Evolutionary conservation across 192 early-diverging fungal species (phyloP).

Genomic region (Phycomyces blakesleeanus): DNA sequence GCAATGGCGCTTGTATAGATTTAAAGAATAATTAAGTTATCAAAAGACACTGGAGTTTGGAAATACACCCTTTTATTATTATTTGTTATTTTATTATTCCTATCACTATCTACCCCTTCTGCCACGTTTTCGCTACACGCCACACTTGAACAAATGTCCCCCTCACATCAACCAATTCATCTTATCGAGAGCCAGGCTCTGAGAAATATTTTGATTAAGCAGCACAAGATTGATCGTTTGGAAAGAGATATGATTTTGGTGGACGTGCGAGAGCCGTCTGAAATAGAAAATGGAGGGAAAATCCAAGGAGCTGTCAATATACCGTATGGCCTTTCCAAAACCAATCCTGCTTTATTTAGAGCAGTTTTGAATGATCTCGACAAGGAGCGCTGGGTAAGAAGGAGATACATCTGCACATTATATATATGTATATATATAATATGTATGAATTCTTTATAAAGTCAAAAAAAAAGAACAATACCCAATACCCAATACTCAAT

Average conservation of each 20-base stretch:
- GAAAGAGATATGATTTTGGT: conserved; percentile 2
- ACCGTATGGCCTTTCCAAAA: conserved; percentile 7
- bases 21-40: too few species aligned
- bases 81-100: not conserved
- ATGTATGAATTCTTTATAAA: not conserved
- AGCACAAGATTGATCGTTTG: not conserved
- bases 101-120: too few species aligned
- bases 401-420: not conserved
- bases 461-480: too few species aligned
- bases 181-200: not conserved
- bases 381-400: conserved; percentile 2
- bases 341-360: not conserved
- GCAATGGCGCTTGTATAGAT: too few species aligned
- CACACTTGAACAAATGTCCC: too few species aligned
- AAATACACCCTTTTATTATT: not conserved
- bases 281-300: conserved; percentile 8
- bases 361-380: conserved; percentile 5
- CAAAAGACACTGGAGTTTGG: too few species aligned
- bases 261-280: conserved; percentile 8
- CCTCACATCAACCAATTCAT: not conserved
- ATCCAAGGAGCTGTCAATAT: conserved; percentile 10
- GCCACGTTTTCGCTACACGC: too few species aligned
- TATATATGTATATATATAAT: not conserved
- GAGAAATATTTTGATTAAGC: not conserved
- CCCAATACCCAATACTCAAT: too few species aligned